phyloP scores from a whole-genome alignment of 768 basidiomycete species.

The Hypholoma sublateritium region DNA sequence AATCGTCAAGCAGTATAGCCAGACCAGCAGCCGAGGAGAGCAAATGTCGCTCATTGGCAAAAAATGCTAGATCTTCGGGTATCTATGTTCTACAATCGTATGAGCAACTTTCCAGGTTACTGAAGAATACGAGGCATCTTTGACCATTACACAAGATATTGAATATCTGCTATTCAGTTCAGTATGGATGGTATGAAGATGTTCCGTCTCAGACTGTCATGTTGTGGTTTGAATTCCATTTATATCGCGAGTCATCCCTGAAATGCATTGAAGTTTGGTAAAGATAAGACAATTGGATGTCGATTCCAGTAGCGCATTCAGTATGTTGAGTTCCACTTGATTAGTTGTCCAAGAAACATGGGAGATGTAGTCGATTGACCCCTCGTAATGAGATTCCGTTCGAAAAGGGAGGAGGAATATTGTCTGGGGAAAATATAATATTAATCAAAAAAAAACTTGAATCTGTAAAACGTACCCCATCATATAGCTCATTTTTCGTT shows the following conservation, averaged over 20 bases:
- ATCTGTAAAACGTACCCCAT: conserved; percentile 35
- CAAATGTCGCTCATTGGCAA: conserved; percentile 21
- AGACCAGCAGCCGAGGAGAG: conserved; percentile 33
- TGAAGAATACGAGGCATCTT: neutral
- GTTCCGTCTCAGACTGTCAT: conserved; percentile 27
- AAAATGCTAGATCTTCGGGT: conserved; percentile 4
- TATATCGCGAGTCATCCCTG: conserved; percentile 21
- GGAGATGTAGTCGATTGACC: conserved; percentile 20
- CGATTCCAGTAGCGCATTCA: conserved; percentile 27
- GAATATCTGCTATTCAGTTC: conserved; percentile 7
- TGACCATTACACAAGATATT: conserved; percentile 8
- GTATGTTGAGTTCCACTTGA: conserved; percentile 23
- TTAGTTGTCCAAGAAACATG: conserved; percentile 20
- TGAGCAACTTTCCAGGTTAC: conserved; percentile 15
- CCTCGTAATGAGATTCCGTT: conserved; percentile 20
- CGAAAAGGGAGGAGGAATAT: conserved; percentile 45
- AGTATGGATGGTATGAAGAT: conserved; percentile 6
- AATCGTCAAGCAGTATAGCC: conserved; percentile 23
- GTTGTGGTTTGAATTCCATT: conserved; percentile 3
- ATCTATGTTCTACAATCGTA: conserved; percentile 4
- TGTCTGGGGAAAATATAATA: conserved; percentile 1
- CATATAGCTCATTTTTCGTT: conserved; percentile 24
- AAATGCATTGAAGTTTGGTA: conserved; percentile 32
- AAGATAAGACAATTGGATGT: conserved; percentile 42
- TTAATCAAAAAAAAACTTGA: neutral